Evolutionary conservation across 78 protist species (phyloP).

Genomic region (Pigoraptor vietnamica): DNA sequence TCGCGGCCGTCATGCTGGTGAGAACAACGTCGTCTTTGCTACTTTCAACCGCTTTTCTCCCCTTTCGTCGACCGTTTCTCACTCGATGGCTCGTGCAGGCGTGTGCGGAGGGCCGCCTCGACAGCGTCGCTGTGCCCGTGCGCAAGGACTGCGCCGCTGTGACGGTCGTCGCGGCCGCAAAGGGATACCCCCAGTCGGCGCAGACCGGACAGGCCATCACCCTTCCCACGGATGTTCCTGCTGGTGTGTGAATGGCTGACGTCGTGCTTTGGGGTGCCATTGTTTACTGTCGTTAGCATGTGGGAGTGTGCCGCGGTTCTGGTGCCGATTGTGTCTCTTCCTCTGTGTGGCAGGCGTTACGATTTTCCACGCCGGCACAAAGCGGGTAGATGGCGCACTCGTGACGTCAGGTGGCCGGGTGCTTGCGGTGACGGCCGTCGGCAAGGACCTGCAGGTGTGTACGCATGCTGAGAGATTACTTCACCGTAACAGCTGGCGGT

Average conservation of each 20-base stretch:
- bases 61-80: too few relatives aligned
- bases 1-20: background rate
- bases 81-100: conserved; percentile 38
- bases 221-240: background rate
- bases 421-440: conserved; percentile 36
- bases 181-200: conserved; percentile 69
- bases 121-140: conserved; percentile 25
- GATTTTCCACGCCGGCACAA: conserved; percentile 82
- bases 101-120: conserved; percentile 51
- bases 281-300: conserved; percentile 16
- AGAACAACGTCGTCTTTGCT: too few relatives aligned
- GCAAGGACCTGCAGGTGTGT: background rate
- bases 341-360: too few relatives aligned
- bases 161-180: conserved; percentile 54
- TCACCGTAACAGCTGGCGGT: too few relatives aligned
- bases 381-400: background rate
- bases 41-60: too few relatives aligned
- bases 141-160: conserved; percentile 20
- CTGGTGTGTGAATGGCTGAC: background rate
- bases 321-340: too few relatives aligned
- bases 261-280: background rate
- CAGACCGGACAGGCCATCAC: conserved; percentile 46
- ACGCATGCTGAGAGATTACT: too few relatives aligned
- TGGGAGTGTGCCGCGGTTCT: too few relatives aligned
- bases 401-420: conserved; percentile 82